phyloP scores from a whole-genome alignment of 768 basidiomycete species.

The Kwoniella bestiolae region DNA sequence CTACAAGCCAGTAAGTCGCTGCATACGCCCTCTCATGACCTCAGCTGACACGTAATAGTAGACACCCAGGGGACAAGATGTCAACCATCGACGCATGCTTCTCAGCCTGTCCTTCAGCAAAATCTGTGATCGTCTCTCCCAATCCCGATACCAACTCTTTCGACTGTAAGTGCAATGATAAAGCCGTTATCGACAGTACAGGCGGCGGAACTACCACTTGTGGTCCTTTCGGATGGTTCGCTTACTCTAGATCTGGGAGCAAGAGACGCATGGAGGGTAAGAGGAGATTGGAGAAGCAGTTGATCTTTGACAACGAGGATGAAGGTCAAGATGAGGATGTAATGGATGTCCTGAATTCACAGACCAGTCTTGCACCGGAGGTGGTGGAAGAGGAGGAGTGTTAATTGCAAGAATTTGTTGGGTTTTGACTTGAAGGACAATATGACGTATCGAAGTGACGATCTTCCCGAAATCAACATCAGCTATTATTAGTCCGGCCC shows the following conservation, averaged over 20 bases:
- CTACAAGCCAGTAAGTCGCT: not conserved
- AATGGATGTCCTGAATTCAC: too few species aligned
- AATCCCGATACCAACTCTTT: not conserved
- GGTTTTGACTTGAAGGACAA: too few species aligned
- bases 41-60: not conserved
- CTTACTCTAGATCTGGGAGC: not conserved
- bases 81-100: slow-evolving; percentile 6
- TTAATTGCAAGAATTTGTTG: too few species aligned
- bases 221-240: slow-evolving; percentile 5
- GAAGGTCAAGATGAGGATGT: not conserved
- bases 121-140: slow-evolving; percentile 6
- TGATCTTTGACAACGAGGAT: not conserved
- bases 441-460: too few species aligned
- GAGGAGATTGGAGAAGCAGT: slow-evolving; percentile 2
- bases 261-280: not conserved
- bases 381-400: not conserved
- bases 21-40: not conserved
- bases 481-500: too few species aligned
- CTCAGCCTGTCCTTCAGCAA: not conserved
- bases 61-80: not conserved
- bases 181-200: not conserved
- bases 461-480: too few species aligned
- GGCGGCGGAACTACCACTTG: not conserved
- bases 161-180: slow-evolving; percentile 14
- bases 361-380: too few species aligned